A percentile compares a stretch with the other conserved stretches of the same genome.
Conservation (phyloP, 2,329 filamentous ascomycete genomes). For the Alternaria rosae region DNA sequence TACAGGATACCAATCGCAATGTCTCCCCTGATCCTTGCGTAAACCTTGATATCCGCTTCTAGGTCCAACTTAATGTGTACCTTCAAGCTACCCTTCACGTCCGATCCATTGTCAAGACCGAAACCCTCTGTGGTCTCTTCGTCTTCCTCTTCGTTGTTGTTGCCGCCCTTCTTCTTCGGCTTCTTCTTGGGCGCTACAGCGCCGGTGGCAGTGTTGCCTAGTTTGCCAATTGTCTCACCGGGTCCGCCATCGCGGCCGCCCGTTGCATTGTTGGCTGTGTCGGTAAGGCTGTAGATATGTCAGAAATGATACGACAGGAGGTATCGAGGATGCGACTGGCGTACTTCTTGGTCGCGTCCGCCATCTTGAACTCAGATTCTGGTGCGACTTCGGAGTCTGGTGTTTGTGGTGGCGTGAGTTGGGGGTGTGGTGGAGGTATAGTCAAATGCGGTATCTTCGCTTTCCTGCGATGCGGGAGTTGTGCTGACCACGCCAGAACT, state of each 20-base stretch:
- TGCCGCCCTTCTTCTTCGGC: conserved; percentile 1
- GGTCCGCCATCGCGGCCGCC: conserved; percentile 15
- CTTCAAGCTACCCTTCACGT: conserved; percentile 35
- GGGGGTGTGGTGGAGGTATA: conserved; percentile 4
- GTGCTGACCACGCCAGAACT: conserved; percentile 21
- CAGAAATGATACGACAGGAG: not conserved
- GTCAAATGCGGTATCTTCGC: conserved; percentile 4
- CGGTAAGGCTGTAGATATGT: conserved; percentile 3
- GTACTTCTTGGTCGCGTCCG: conserved; percentile 19
- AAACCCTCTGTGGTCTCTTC: conserved; percentile 21
- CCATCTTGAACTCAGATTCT: conserved; percentile 9
- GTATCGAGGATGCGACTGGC: not conserved
- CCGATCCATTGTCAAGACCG: conserved; percentile 27
- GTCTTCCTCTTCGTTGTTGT: conserved; percentile 3
- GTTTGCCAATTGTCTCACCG: conserved; percentile 14
- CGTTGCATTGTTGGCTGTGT: conserved; percentile 12
- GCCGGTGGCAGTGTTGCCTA: conserved; percentile 5
- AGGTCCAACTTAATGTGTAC: conserved; percentile 34
- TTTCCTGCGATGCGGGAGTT: conserved; percentile 17
- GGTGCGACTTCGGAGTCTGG: conserved; percentile 3
- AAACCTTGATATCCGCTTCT: conserved; percentile 31
- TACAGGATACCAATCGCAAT: conserved; percentile 33
- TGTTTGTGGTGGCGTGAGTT: conserved; percentile 3
- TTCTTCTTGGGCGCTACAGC: not conserved
- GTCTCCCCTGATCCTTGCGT: conserved; percentile 30